phyloP scores from a whole-genome alignment of 805 yeast genomes.

The Candida argentea region DNA sequence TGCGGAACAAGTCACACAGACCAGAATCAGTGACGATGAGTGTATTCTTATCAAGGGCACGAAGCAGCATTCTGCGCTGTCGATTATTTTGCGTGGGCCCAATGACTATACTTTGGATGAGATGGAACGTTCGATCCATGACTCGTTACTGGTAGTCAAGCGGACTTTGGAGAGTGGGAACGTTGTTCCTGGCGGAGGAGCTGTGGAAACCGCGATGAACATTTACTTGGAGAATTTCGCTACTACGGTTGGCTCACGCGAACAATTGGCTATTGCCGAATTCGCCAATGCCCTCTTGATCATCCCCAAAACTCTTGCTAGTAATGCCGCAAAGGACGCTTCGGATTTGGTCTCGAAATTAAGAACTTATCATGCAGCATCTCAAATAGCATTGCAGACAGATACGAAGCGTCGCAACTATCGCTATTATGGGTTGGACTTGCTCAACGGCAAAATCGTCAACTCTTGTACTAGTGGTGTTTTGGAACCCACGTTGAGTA shows the following conservation, averaged over 20 bases:
- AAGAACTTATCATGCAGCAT: slow-evolving; percentile 92
- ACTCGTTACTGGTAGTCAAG: slow-evolving; percentile 88
- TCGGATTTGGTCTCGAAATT: slow-evolving; percentile 90
- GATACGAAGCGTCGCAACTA: slow-evolving; percentile 79
- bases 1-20: slow-evolving; percentile 87
- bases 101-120: slow-evolving; percentile 94
- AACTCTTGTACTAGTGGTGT: slow-evolving; percentile 82
- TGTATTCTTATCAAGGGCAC: slow-evolving; percentile 89
- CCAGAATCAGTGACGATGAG: slow-evolving; percentile 90
- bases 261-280: slow-evolving; percentile 96
- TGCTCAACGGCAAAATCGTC: slow-evolving; percentile 83
- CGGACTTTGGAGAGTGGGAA: slow-evolving; percentile 89
- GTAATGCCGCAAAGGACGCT: slow-evolving; percentile 95
- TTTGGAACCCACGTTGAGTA: slow-evolving; percentile 89
- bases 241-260: slow-evolving; percentile 94
- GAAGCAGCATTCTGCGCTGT: slow-evolving; percentile 81
- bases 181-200: slow-evolving; percentile 99
- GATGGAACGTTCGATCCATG: slow-evolving; percentile 96
- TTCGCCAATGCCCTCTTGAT: slow-evolving; percentile 84
- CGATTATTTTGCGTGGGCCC: slow-evolving; percentile 90
- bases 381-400: slow-evolving; percentile 77
- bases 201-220: slow-evolving; percentile 94
- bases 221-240: slow-evolving; percentile 95
- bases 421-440: slow-evolving; percentile 86
- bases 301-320: slow-evolving; percentile 94